Conservation (phyloP, 129 eudicot genomes). For the Tagetes patula region DNA sequence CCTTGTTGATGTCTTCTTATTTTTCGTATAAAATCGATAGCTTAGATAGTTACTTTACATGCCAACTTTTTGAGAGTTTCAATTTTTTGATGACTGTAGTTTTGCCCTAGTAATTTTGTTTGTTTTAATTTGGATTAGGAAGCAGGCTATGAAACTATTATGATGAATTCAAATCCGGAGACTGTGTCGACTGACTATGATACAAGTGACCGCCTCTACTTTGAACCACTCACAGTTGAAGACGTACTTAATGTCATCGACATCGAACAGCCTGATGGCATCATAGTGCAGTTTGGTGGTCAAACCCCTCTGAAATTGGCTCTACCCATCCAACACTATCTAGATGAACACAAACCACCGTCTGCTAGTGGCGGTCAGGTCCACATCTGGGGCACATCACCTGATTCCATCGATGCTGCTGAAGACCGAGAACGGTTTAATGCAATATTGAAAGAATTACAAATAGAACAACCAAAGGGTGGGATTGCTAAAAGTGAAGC, state of each 20-base stretch:
- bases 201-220: conserved; percentile 92
- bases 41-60: background rate
- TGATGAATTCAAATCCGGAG: conserved; percentile 99
- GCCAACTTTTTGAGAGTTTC: background rate
- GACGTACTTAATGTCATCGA: conserved; percentile 88
- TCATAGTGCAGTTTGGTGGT: conserved; percentile 96
- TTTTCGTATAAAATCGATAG: no score
- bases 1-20: background rate
- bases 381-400: conserved; percentile 95
- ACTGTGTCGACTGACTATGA: conserved; percentile 97
- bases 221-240: conserved; percentile 93
- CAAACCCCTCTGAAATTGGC: conserved; percentile 92
- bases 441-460: conserved; percentile 69
- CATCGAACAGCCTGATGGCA: conserved; percentile 93
- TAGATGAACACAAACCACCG: conserved; percentile 62
- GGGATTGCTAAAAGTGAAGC: conserved; percentile 91
- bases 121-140: conserved; percentile 34
- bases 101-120: background rate
- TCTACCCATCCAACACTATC: conserved; percentile 73
- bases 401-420: conserved; percentile 96
- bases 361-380: conserved; percentile 70
- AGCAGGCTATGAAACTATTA: conserved; percentile 94
- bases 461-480: conserved; percentile 90
- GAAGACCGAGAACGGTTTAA: conserved; percentile 95
- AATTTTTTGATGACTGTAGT: background rate